Evolutionary conservation across 2,329 filamentous ascomycete genomes (phyloP), one percentile per base, ranked within the genome.

Genomic region (Elsinoe batatas): DNA sequence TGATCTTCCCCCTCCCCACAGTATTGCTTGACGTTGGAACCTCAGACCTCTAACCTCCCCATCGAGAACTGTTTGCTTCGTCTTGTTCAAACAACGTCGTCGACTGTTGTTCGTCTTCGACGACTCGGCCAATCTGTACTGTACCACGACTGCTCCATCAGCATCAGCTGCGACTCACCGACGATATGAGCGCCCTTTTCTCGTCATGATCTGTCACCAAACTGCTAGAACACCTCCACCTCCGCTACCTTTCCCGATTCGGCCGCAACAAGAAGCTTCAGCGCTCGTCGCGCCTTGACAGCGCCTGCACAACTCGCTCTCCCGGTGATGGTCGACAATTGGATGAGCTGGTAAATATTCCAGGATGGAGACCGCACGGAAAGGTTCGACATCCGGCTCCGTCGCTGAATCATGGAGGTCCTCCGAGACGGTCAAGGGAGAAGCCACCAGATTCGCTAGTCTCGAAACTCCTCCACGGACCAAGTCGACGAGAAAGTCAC

Each of bases 401-500:
- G 81, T 79, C 72, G 80, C 79, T 65, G 79, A 82, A 64, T 87
- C 83, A 73, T 81, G 79, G 71, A 79, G 79, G 64, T 87, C 84
- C 59, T 79, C 77, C 65, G 79, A 81, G 65, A 89, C 85, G 54
- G 75, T 85, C 62, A 79, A 78, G 68, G 82, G 78, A 2, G 76
- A 79, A 65, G 78, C 79, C 62, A 73, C 75, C 15, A 65, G 64
- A 71, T 71, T 61, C 54, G 56, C 61, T 54, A 62, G 37, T 38
- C 42, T 59, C 44, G 53, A 38, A 26, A 59, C 58, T 2, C 58
- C 58, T 32, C 57, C 57, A 42, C 56, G 55, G 49, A 43, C 53
- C 35, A 59, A 59, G 55, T 36, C 36, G 20, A 43, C 56, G 17
- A 53, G 58, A 44, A 43, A 53, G 46, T 51, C 56, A 36, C 53